Evolutionary conservation across 1,284 basidiomycete genomes (phyloP).

Genomic region (Cutaneotrichosporon arboriforme): DNA sequence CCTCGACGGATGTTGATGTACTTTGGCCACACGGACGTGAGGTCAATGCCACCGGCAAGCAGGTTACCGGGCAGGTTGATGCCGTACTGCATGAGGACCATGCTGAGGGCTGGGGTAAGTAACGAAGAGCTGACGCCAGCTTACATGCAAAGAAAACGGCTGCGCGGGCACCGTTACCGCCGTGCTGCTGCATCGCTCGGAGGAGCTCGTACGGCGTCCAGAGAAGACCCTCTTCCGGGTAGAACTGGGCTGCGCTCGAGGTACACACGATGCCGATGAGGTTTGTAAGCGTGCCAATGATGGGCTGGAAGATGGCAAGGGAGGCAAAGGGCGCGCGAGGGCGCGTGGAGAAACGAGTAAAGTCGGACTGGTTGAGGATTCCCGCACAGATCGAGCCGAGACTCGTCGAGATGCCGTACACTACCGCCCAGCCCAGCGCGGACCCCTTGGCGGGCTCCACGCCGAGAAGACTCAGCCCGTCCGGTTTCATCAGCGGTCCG

Average conservation of each 20-base stretch:
- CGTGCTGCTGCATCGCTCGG: conserved; percentile 22
- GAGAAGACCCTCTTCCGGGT: conserved; percentile 38
- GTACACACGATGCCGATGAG: conserved; percentile 49
- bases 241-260: conserved; percentile 38
- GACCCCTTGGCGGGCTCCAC: conserved; percentile 26
- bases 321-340: conserved; percentile 26
- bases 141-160: conserved; percentile 62
- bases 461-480: conserved; percentile 27
- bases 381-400: conserved; percentile 32
- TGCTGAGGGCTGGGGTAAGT: conserved; percentile 54
- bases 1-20: conserved; percentile 72
- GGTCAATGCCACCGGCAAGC: conserved; percentile 69
- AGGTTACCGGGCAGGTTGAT: conserved; percentile 66
- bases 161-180: conserved; percentile 40
- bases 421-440: conserved; percentile 44
- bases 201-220: conserved; percentile 47
- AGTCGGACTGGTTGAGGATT: conserved; percentile 33
- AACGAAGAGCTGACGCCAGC: neutral
- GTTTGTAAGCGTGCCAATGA: conserved; percentile 39
- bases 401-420: conserved; percentile 33
- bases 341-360: conserved; percentile 29
- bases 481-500: conserved; percentile 39
- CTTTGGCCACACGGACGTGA: conserved; percentile 54
- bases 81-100: conserved; percentile 63
- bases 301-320: conserved; percentile 33